Percentiles rank a stretch among this genome's conserved stretches.
phyloP scores from a whole-genome alignment of 2,329 filamentous ascomycete species.

The Xylaria sp. region DNA sequence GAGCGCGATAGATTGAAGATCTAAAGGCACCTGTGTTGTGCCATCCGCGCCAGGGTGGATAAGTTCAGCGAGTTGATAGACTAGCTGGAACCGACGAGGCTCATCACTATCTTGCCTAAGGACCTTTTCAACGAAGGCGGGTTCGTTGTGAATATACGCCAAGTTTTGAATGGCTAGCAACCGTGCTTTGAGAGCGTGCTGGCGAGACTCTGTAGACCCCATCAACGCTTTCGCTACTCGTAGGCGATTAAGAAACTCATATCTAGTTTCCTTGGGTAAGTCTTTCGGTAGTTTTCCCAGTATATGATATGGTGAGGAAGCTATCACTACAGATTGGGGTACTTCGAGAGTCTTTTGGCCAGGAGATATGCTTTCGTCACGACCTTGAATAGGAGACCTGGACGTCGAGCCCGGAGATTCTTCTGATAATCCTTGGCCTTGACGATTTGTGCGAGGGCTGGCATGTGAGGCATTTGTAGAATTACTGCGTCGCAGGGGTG shows the following conservation, averaged over 20 bases:
- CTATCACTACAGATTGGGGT: slow-evolving; percentile 64
- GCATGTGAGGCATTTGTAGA: slow-evolving; percentile 61
- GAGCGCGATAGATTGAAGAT: slow-evolving; percentile 85
- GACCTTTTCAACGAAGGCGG: slow-evolving; percentile 85
- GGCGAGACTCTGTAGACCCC: slow-evolving; percentile 72
- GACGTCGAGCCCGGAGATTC: slow-evolving; percentile 56
- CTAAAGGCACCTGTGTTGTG: slow-evolving; percentile 73
- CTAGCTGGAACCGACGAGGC: slow-evolving; percentile 86
- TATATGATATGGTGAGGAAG: slow-evolving; percentile 66
- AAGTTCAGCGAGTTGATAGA: slow-evolving; percentile 91
- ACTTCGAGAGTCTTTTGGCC: slow-evolving; percentile 73
- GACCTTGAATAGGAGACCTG: slow-evolving; percentile 55
- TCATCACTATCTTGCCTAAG: slow-evolving; percentile 90
- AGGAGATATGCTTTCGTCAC: slow-evolving; percentile 56
- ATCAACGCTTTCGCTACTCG: slow-evolving; percentile 85
- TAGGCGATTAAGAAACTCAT: slow-evolving; percentile 86
- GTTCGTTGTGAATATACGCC: slow-evolving; percentile 87
- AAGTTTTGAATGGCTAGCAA: slow-evolving; percentile 90
- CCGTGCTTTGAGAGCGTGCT: slow-evolving; percentile 81
- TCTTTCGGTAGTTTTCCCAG: slow-evolving; percentile 67
- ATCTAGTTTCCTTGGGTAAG: slow-evolving; percentile 78
- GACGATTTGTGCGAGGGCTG: slow-evolving; percentile 50
- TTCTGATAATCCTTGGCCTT: slow-evolving; percentile 56
- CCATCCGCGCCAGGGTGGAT: slow-evolving; percentile 84
- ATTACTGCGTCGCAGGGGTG: slow-evolving; percentile 76